phyloP scores from a whole-genome alignment of 2,329 filamentous ascomycete genomes.

The Penicillium italicum region DNA sequence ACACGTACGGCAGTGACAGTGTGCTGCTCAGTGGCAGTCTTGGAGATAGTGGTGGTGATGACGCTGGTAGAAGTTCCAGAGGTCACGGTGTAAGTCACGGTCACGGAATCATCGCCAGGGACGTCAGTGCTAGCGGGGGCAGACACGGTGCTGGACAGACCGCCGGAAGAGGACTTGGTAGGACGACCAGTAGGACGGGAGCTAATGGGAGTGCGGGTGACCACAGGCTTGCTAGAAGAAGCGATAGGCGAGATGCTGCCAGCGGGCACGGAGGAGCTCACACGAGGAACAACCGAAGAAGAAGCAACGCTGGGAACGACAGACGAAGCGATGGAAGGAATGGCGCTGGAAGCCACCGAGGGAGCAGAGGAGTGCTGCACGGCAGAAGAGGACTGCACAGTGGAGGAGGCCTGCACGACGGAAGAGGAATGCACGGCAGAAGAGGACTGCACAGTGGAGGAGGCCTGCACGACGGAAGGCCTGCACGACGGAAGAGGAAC shows the following conservation, averaged over 20 bases:
- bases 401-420: constrained; percentile 5
- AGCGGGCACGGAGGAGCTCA: neutral
- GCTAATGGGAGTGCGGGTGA: constrained; percentile 6
- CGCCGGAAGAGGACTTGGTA: constrained; percentile 4
- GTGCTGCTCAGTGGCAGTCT: constrained; percentile 29
- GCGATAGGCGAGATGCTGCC: neutral
- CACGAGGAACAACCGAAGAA: neutral
- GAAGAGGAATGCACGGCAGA: constrained; percentile 3
- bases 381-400: neutral
- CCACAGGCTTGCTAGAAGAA: constrained; percentile 2
- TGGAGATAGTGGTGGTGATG: constrained; percentile 39
- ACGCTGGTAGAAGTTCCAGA: constrained; percentile 35
- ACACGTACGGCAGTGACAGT: constrained; percentile 29
- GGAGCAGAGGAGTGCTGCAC: neutral
- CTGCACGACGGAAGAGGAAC: neutral
- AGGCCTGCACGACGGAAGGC: neutral
- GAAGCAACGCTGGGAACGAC: neutral
- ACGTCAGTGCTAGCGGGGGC: constrained; percentile 24
- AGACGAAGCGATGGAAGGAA: constrained; percentile 11
- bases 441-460: constrained; percentile 7
- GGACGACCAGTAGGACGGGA: constrained; percentile 7
- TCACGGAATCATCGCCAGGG: constrained; percentile 8
- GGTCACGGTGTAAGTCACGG: constrained; percentile 41
- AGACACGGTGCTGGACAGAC: constrained; percentile 7
- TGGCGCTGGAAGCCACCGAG: constrained; percentile 7